Conservation (phyloP, 2,329 filamentous ascomycete species). For the Cercospora berteroae region DNA sequence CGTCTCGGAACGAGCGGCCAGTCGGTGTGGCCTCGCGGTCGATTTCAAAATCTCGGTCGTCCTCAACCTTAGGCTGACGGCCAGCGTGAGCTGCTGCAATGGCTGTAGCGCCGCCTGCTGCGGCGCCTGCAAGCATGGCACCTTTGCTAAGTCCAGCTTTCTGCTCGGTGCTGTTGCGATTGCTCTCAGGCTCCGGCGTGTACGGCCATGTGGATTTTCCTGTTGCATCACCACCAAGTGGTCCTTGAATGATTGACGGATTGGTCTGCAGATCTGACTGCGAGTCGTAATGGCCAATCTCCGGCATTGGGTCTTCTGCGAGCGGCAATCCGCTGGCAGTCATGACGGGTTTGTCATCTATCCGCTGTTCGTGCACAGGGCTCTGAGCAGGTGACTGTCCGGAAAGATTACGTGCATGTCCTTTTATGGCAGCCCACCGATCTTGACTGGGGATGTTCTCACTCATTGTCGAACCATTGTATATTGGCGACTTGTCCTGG, state of each 20-base stretch:
- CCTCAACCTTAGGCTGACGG: constrained; percentile 40
- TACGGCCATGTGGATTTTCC: constrained; percentile 47
- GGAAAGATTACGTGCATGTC: constrained; percentile 42
- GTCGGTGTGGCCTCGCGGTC: constrained; percentile 41
- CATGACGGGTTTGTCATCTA: constrained; percentile 52
- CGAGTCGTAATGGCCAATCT: constrained; percentile 64
- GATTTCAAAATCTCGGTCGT: constrained; percentile 28
- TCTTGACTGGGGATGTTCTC: constrained; percentile 35
- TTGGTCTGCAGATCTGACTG: constrained; percentile 74
- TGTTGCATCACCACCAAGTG: constrained; percentile 60
- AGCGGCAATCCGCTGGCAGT: constrained; percentile 69
- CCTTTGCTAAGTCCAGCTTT: constrained; percentile 22
- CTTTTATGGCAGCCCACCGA: constrained; percentile 42
- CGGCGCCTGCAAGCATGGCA: constrained; percentile 26
- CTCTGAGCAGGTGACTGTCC: constrained; percentile 54
- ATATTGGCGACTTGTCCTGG: constrained; percentile 28
- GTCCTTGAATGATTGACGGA: constrained; percentile 77
- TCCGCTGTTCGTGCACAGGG: constrained; percentile 26
- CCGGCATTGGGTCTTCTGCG: constrained; percentile 68
- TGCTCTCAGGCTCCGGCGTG: constrained; percentile 32
- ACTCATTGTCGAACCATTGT: constrained; percentile 36
- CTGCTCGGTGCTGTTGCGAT: constrained; percentile 21
- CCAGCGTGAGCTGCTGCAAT: constrained; percentile 29
- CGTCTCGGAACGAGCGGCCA: constrained; percentile 68
- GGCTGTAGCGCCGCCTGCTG: constrained; percentile 31